Evolutionary conservation across 306 rosid species (phyloP), one percentile per base, ranked within the genome.

Genomic region (Malus fusca): DNA sequence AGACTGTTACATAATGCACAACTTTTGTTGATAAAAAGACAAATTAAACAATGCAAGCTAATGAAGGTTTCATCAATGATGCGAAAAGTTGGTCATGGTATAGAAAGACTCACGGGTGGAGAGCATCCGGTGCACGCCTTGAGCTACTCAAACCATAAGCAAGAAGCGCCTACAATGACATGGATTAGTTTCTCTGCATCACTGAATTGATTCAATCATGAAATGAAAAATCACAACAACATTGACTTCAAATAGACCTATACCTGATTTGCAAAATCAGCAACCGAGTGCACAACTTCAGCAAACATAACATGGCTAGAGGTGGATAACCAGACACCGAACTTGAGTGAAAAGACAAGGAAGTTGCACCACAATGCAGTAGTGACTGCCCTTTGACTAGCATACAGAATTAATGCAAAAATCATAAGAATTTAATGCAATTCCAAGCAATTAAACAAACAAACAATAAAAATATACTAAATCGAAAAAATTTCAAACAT

Each of bases 321-420:
- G 64, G 98, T 85, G 21, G 83, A 58, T 5, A 87, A 78, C 98
- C 96, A 96, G 48, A 96, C 98, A 26, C 96, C 97, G 79, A 96
- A 88, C 69, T 96, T 96, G 82, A 96, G 96, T n/a, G 99, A 92
- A 84, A 96, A 96, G 62, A 96, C 99, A 62, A 96, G 97, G 77
- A 96, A 90, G 81, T 96, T 96, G 90, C 99, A 96, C 97, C 98
- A 92, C 83, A 92, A 78, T 65, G 99, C 99, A 67, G 98, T 96
- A 26, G 87, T 90, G 69, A 96, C 98, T 43, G 98, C 99, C 68
- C 97, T 85, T 78, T 92, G 98, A 90, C 98, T 95, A 81, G 77
- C 78, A 71, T 25, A 12, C 63, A 75, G 74, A 75, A 75, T 74
- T 60, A 55, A 51, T 53, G 55, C 75, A 46, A 59, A 31, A 58